These are phyloP conservation scores for Carex scoparia DNA, from an alignment of 176 grass and related monocot genomes.

Conservation along the genomic window DNA sequence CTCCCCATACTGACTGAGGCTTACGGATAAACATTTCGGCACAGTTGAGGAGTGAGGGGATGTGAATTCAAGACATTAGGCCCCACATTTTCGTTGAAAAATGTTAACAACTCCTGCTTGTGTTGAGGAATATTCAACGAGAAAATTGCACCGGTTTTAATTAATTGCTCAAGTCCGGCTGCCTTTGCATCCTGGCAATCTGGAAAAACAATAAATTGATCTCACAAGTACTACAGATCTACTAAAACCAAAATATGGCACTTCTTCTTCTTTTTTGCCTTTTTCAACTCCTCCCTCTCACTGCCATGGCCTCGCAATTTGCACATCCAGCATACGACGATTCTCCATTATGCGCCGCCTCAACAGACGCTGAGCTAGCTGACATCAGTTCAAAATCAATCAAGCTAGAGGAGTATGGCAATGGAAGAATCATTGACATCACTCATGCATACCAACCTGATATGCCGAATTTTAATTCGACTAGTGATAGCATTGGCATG, in stretches of 20 bases:
- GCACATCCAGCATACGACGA: background rate
- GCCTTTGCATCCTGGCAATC: background rate
- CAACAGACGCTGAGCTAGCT: slow-evolving; percentile 8
- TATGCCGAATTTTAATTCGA: slow-evolving; percentile 19
- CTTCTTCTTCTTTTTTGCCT: background rate
- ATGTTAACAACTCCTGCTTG: background rate
- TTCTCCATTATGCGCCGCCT: slow-evolving; percentile 9
- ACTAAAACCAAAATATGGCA: background rate
- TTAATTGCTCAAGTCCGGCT: background rate
- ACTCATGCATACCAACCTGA: slow-evolving; percentile 32
- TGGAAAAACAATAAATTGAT: background rate
- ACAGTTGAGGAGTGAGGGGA: too few relatives aligned
- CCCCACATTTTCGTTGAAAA: too few relatives aligned
- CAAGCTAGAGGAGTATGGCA: slow-evolving; percentile 20
- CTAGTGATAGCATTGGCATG: background rate
- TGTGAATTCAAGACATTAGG: too few relatives aligned
- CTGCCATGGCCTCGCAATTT: slow-evolving; percentile 3
- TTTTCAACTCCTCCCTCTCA: slow-evolving; percentile 5
- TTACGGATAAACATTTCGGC: too few relatives aligned
- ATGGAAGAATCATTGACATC: slow-evolving; percentile 34
- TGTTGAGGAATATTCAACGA: background rate
- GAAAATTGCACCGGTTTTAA: background rate
- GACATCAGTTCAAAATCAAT: background rate
- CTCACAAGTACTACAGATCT: background rate
- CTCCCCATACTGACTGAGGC: too few relatives aligned